These are phyloP conservation scores for Carex sylvatica DNA, from an alignment of 202 grass and related monocot species.

Conservation along the genomic window DNA sequence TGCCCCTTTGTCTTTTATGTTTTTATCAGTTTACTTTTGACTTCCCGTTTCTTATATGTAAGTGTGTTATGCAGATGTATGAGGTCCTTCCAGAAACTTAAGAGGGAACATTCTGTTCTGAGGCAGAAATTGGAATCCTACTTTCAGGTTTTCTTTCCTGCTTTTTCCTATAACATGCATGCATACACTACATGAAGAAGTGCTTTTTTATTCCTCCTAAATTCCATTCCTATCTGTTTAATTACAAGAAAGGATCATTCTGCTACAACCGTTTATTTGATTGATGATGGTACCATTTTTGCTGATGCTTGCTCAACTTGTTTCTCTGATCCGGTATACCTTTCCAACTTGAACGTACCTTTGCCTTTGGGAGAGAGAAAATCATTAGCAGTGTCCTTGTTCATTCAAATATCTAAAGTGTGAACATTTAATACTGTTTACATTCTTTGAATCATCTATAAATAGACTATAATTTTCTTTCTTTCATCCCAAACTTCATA, in stretches of 20 bases:
- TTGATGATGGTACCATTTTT: neutral
- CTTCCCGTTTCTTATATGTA: neutral
- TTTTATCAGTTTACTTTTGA: neutral
- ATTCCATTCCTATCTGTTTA: neutral
- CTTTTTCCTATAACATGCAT: neutral
- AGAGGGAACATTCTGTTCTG: slow-evolving; percentile 71
- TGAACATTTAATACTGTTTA: neutral
- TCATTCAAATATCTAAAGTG: no score
- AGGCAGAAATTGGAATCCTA: slow-evolving; percentile 90
- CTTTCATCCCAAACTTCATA: neutral
- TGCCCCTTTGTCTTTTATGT: neutral
- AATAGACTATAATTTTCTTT: neutral
- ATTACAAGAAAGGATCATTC: neutral
- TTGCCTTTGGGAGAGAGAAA: neutral
- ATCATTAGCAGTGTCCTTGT: neutral
- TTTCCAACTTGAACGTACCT: neutral
- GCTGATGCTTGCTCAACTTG: neutral
- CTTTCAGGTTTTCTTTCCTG: slow-evolving; percentile 67
- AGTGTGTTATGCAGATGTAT: slow-evolving; percentile 63
- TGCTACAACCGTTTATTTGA: neutral
- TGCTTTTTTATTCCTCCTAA: neutral
- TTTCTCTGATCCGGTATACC: neutral
- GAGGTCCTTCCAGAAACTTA: slow-evolving; percentile 81
- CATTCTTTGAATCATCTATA: neutral
- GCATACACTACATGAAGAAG: neutral